Evolutionary conservation across 1,139 yeast species (phyloP).

Genomic region (Geotrichum phurueaensis): DNA sequence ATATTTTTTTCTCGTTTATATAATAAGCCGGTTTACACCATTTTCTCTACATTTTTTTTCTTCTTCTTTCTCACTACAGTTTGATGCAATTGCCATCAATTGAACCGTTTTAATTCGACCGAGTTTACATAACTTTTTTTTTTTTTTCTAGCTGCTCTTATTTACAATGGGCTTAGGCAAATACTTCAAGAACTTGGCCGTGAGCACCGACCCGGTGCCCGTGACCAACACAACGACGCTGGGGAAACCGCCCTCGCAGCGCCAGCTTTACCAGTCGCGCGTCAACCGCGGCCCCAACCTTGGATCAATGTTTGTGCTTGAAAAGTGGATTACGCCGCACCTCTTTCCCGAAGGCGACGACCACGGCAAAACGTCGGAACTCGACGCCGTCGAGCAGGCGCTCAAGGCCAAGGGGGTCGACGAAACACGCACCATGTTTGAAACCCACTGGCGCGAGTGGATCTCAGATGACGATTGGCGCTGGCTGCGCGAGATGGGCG

Average conservation of each 20-base stretch:
- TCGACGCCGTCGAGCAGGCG: conserved; percentile 51
- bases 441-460: conserved; percentile 64
- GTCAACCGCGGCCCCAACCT: conserved; percentile 79
- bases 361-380: conserved; percentile 52
- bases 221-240: conserved; percentile 33
- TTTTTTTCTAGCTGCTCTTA: neutral
- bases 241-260: conserved; percentile 40
- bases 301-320: conserved; percentile 78
- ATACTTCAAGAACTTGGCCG: conserved; percentile 8
- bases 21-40: neutral
- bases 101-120: neutral
- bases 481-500: conserved; percentile 60
- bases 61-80: neutral
- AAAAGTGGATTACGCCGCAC: conserved; percentile 51
- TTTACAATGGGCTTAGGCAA: conserved; percentile 16
- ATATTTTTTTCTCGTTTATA: neutral
- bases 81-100: neutral
- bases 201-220: conserved; percentile 21
- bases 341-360: conserved; percentile 55
- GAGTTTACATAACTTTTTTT: neutral
- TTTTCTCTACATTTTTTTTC: neutral
- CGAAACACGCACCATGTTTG: conserved; percentile 49
- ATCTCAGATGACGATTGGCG: conserved; percentile 69
- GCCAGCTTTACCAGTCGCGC: conserved; percentile 59
- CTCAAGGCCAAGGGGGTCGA: conserved; percentile 43